phyloP scores from a whole-genome alignment of 2,329 filamentous ascomycete species.

The Magnaporthiopsis poae region DNA sequence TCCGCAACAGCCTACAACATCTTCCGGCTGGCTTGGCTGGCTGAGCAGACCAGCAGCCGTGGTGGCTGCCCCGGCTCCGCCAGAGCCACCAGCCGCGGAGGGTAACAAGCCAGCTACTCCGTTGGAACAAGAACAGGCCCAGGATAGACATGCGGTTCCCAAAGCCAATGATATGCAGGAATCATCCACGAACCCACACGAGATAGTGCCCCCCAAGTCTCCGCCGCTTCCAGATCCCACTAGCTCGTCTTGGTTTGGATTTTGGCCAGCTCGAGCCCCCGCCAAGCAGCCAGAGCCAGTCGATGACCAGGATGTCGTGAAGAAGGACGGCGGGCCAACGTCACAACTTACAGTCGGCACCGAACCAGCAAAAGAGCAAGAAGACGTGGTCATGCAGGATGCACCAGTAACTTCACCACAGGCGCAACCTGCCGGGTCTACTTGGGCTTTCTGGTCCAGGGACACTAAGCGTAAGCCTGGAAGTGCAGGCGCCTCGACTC shows the following conservation, averaged over 20 bases:
- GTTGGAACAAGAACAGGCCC: not conserved
- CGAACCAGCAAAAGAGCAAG: conserved; percentile 20
- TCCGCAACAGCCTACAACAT: conserved; percentile 18
- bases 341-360: conserved; percentile 1
- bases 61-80: conserved; percentile 10
- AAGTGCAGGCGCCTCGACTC: conserved; percentile 21
- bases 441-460: conserved; percentile 74
- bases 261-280: not conserved
- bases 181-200: no score
- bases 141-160: no score
- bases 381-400: conserved; percentile 36
- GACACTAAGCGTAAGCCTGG: conserved; percentile 34
- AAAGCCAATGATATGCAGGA: no score
- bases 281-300: not conserved
- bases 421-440: conserved; percentile 49
- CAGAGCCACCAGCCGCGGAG: not conserved
- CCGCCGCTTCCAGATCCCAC: conserved; percentile 9
- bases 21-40: conserved; percentile 49
- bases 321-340: not conserved
- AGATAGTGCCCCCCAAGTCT: not conserved
- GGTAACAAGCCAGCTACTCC: not conserved
- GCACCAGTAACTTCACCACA: conserved; percentile 22
- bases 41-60: conserved; percentile 25
- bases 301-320: no score
- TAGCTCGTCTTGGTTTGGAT: conserved; percentile 29